Percentiles rank a stretch among this genome's conserved stretches.
These are phyloP conservation scores for Scedosporium aurantiacum DNA, from an alignment of 2,329 filamentous ascomycete genomes.

Conservation along the genomic window DNA sequence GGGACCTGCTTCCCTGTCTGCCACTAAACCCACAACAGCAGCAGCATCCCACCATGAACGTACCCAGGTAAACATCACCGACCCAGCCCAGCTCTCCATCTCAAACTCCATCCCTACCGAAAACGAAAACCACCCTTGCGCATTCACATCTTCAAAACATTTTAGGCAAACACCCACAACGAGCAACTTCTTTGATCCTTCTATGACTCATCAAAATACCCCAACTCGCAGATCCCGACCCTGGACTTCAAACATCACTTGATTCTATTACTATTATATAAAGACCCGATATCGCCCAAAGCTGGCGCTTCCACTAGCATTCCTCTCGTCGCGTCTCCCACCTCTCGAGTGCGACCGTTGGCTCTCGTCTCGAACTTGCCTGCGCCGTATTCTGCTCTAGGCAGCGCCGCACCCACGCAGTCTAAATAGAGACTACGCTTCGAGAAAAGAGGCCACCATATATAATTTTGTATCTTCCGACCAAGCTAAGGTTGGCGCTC, in stretches of 20 bases:
- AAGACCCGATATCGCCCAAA: background rate
- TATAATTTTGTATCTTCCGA: no score
- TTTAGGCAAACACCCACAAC: background rate
- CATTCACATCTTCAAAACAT: background rate
- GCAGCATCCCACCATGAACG: no score
- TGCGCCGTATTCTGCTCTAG: background rate
- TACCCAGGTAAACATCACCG: no score
- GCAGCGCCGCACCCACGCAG: background rate
- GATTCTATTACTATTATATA: background rate
- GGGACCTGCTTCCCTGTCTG: no score
- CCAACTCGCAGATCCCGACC: background rate
- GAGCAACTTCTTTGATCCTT: background rate
- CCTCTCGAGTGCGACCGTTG: background rate
- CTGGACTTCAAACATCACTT: background rate
- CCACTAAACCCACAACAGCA: no score
- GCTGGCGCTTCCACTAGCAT: background rate
- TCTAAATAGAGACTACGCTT: background rate
- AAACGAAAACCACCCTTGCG: background rate
- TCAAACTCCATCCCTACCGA: background rate
- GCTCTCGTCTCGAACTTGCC: background rate
- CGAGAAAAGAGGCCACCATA: background rate
- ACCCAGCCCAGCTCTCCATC: background rate
- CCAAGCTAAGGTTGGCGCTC: no score
- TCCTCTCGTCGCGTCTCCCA: background rate
- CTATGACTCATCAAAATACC: background rate